phyloP scores from a whole-genome alignment of 73 alveolate genomes.

The Paramecium sexaurelia region DNA sequence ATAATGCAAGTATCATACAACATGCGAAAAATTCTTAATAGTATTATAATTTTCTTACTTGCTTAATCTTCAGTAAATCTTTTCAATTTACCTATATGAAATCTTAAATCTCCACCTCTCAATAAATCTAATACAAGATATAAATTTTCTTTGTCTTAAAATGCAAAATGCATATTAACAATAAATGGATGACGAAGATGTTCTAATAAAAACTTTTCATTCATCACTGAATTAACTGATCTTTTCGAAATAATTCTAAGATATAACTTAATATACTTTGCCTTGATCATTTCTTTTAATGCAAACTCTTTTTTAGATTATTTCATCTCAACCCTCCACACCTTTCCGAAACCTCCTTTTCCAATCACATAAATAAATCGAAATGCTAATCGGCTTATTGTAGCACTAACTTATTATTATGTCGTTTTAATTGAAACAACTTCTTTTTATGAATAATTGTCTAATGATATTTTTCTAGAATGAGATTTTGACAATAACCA shows the following conservation, averaged over 20 bases:
- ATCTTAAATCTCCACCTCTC: slow-evolving; percentile 79
- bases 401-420: background rate
- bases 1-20: slow-evolving; percentile 73
- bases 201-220: slow-evolving; percentile 72
- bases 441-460: background rate
- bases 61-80: slow-evolving; percentile 65
- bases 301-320: slow-evolving; percentile 34
- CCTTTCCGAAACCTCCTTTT: slow-evolving; percentile 46
- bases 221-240: slow-evolving; percentile 69
- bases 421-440: background rate
- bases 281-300: slow-evolving; percentile 44
- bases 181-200: slow-evolving; percentile 78
- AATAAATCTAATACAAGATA: slow-evolving; percentile 72
- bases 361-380: slow-evolving; percentile 40
- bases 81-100: slow-evolving; percentile 64
- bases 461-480: slow-evolving; percentile 39
- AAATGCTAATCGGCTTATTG: background rate
- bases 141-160: slow-evolving; percentile 72
- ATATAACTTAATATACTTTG: slow-evolving; percentile 22
- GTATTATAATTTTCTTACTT: background rate
- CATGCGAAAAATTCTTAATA: slow-evolving; percentile 69
- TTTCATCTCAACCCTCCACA: slow-evolving; percentile 55
- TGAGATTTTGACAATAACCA: slow-evolving; percentile 33
- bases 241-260: slow-evolving; percentile 59
- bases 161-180: slow-evolving; percentile 79